Evolutionary conservation across 73 alveolate species (phyloP), one percentile per base, ranked within the genome.

Genomic region (Symbiodinium natans): DNA sequence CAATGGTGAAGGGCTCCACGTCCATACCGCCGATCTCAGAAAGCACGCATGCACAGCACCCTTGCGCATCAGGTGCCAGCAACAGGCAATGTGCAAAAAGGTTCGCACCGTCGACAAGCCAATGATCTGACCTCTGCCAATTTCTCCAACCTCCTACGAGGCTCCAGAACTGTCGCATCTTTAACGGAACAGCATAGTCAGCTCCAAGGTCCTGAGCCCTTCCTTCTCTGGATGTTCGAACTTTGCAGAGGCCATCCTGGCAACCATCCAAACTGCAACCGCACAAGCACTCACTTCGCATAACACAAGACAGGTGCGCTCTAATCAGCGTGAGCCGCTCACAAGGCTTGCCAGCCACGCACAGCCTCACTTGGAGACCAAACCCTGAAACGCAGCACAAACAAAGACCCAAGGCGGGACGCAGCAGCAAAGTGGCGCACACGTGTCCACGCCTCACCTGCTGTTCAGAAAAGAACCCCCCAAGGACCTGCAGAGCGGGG

Each of bases 221-320:
- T 27, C 77, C 77, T 10, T 82, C 89, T 82, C 52, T 29, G 6
- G 38, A 43, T 31, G 33, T 34, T 7, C 89, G 89, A 19, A 82
- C 89, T 33, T 82, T 82, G 89, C 89, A 82, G 31, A 82, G 63
- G n/a, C 89, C 89, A 40, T 82, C 89, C 77, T 63, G 77, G 77
- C 77, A 25, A 1, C 10, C 77, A 19, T 27, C 27, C 6, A 63
- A 27, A 23, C 59, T 46, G 59, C 59, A 46, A 13, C 59, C 13
- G 59, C 59, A 13, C 59, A 46, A 9, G 59, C 13, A 9, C 59
- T 9, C 59, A 9, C 59, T 46, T 6, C 6, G 21, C 59, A 9
- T 13, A 31, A 27, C 17, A 63, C 77, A 63, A 34, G 77, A 21
- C 15, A 7, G 77, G 77, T 25, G 34, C 10, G 13, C 77, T 82